Evolutionary conservation across 75 land plant genomes (phyloP), one percentile per base, ranked within the genome.

Genomic region (Selaginella tamariscina): DNA sequence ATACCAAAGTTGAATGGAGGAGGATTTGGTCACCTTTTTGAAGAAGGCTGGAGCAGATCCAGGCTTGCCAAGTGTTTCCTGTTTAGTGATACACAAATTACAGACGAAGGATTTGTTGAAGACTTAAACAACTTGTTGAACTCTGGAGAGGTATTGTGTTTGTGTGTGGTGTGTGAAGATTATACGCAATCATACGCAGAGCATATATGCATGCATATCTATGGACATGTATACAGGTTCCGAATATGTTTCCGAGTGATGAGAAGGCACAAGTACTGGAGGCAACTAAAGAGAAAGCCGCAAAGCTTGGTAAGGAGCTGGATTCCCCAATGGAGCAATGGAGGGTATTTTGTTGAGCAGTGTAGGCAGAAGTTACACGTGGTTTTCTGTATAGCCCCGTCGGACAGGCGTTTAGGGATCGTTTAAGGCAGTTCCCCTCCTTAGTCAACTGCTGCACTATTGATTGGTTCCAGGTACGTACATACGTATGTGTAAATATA

Each of bases 1-100:
- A 77, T 31, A 69, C 75, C 31, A 77, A 68, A 68, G 71, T 77
- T 24, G 79, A 77, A 64, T 77, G 79, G 79, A 57, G 79, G 79
- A 73, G 32, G 79, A 77, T 24, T 64, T 77, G 33, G 73, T 74
- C 65, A 33, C 29, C n/a, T 72, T 77, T 74, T 69, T 75, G 13
- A 77, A 77, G 44, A 77, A 73, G 54, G 70, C 79, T 31, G 79
- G 79, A 31, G 79, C 79, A 0, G 79, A 72, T n/a, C 79, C 79
- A 20, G 75, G 75, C 27, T 30, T 73, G 31, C 79, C 79, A 1
- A 69, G 71, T 28, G 65, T 77, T 1, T 77, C 27, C 70, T 77
- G 13, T 77, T 77, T 33, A 72, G 75, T 64, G 79, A 77, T 29
- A 77, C 79, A 2, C 79, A 77, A 56, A 77, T 77, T 32, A 73